A percentile compares a stretch with the other conserved stretches of the same genome.
Evolutionary conservation across 2,329 filamentous ascomycete genomes (phyloP).

Genomic region (Metarhizium guizhouense): DNA sequence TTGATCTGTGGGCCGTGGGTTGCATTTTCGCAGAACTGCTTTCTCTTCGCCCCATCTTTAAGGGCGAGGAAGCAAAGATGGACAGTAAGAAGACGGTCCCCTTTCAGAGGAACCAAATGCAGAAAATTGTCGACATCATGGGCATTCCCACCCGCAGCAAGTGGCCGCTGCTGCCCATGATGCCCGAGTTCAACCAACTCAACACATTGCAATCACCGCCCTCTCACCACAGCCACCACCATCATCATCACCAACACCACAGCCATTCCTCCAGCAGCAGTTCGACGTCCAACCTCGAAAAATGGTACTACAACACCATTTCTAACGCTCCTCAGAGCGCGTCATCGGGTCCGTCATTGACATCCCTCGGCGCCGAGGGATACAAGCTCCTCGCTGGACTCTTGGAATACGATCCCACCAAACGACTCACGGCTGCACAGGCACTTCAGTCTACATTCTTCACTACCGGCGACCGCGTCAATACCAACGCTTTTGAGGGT

Average conservation of each 20-base stretch:
- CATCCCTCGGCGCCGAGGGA: slow-evolving; percentile 64
- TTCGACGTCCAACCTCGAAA: slow-evolving; percentile 52
- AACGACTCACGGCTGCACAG: slow-evolving; percentile 76
- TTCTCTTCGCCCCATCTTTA: slow-evolving; percentile 88
- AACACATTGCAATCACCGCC: slow-evolving; percentile 40
- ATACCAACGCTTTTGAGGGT: slow-evolving; percentile 83
- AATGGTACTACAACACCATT: slow-evolving; percentile 69
- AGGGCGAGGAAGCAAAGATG: slow-evolving; percentile 98
- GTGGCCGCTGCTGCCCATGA: slow-evolving; percentile 76
- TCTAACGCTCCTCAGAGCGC: slow-evolving; percentile 38
- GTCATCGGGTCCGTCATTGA: slow-evolving; percentile 27
- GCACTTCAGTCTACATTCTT: slow-evolving; percentile 93
- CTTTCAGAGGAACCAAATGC: slow-evolving; percentile 97
- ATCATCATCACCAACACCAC: slow-evolving; percentile 17
- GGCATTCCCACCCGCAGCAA: slow-evolving; percentile 80
- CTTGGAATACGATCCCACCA: slow-evolving; percentile 87
- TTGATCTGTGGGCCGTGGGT: slow-evolving; percentile 95
- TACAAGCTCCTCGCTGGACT: slow-evolving; percentile 73
- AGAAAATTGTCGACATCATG: slow-evolving; percentile 95
- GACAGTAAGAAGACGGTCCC: slow-evolving; percentile 96
- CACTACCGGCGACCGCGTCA: slow-evolving; percentile 61
- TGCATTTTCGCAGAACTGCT: slow-evolving; percentile 96
- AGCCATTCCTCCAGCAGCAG: slow-evolving; percentile 10
- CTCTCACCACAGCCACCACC: slow-evolving; percentile 28
- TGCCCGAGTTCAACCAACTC: slow-evolving; percentile 80